These are phyloP conservation scores for Euphrasia arctica DNA, from an alignment of 305 asterid genomes.

Conservation along the genomic window DNA sequence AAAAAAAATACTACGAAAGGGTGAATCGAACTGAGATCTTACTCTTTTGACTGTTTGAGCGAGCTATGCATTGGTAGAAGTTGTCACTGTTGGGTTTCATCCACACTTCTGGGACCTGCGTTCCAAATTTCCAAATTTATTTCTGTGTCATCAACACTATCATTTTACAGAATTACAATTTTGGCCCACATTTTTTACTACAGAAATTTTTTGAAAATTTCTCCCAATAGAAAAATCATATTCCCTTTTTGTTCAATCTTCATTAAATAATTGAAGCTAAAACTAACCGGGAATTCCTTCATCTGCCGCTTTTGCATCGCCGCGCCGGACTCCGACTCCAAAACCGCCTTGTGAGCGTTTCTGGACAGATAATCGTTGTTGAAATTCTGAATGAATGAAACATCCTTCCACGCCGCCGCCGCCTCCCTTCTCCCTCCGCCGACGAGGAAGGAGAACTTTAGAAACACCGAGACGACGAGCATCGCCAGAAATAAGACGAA, in stretches of 20 bases:
- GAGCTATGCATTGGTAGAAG: conserved; percentile 53
- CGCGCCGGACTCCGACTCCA: conserved; percentile 36
- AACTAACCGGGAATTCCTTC: conserved; percentile 73
- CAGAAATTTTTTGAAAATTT: no score
- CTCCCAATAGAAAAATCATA: no score
- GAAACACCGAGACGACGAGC: conserved; percentile 46
- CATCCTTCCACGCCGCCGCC: conserved; percentile 26
- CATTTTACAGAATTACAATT: neutral
- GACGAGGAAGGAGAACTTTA: conserved; percentile 39
- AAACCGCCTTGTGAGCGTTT: conserved; percentile 44
- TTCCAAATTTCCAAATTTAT: neutral
- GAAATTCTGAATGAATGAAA: conserved; percentile 42
- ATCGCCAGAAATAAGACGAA: conserved; percentile 41
- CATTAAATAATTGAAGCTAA: no score
- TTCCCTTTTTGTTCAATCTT: no score
- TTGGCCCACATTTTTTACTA: neutral
- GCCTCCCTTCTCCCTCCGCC: conserved; percentile 24
- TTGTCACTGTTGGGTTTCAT: conserved; percentile 63
- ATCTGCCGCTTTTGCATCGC: conserved; percentile 48
- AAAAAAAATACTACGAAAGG: neutral
- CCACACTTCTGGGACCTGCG: conserved; percentile 74
- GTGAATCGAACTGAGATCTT: neutral
- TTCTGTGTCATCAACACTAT: neutral
- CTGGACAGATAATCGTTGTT: conserved; percentile 34
- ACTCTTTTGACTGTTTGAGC: conserved; percentile 53